A percentile compares a stretch with the other conserved stretches of the same genome.
These are phyloP conservation scores for Calonectria leucothoes DNA, from an alignment of 2,329 filamentous ascomycete species.

Conservation along the genomic window DNA sequence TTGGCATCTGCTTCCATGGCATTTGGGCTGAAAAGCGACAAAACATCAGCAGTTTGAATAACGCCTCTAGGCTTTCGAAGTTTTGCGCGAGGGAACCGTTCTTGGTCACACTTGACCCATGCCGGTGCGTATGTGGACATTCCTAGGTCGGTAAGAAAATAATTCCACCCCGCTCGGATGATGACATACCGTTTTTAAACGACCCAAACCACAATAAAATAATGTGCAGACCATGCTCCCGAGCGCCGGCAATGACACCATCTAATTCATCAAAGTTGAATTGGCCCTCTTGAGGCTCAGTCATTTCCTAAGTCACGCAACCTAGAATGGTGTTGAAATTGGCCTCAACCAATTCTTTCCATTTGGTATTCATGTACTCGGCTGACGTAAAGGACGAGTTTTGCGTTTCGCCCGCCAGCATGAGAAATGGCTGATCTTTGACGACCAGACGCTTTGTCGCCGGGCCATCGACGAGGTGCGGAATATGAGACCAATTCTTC, in stretches of 20 bases:
- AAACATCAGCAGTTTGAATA: constrained; percentile 39
- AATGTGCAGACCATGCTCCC: constrained; percentile 38
- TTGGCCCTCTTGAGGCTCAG: constrained; percentile 46
- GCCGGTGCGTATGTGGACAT: constrained; percentile 40
- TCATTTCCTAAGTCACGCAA: constrained; percentile 48
- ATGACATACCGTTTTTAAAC: constrained; percentile 45
- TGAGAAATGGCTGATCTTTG: not conserved
- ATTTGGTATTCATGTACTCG: constrained; percentile 44
- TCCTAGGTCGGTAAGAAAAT: constrained; percentile 25
- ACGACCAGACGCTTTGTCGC: not conserved
- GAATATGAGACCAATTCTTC: not conserved
- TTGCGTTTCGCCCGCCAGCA: not conserved
- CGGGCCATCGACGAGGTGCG: not conserved
- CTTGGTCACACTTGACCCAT: constrained; percentile 42
- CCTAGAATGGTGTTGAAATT: constrained; percentile 50
- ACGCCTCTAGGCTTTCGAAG: constrained; percentile 42
- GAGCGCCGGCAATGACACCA: constrained; percentile 43
- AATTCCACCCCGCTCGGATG: not conserved
- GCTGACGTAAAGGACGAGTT: not conserved
- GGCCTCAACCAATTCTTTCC: constrained; percentile 42
- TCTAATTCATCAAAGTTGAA: constrained; percentile 49
- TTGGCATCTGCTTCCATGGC: constrained; percentile 21
- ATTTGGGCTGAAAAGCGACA: constrained; percentile 38
- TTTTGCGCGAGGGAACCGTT: constrained; percentile 41
- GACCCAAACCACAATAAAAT: constrained; percentile 46